phyloP scores from a whole-genome alignment of 2,329 filamentous ascomycete genomes.

The Venturia asperata region DNA sequence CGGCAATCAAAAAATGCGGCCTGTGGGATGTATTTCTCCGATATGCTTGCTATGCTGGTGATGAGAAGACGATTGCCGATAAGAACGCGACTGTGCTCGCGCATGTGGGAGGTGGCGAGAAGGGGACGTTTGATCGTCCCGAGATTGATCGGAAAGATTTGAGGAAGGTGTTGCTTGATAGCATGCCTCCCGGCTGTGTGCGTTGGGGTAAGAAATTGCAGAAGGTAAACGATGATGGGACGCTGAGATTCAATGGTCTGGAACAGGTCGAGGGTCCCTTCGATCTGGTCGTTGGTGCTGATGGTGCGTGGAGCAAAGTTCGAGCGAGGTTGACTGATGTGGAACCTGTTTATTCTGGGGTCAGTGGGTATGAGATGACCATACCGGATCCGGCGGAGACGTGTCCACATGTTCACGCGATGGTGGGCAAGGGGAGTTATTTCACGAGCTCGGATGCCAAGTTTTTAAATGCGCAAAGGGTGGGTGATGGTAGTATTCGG shows the following conservation, averaged over 20 bases:
- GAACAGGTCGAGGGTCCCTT: constrained; percentile 28
- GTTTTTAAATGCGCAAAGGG: constrained; percentile 37
- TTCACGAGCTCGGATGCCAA: constrained; percentile 39
- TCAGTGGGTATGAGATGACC: constrained; percentile 39
- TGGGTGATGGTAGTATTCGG: constrained; percentile 45
- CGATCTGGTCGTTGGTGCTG: constrained; percentile 43
- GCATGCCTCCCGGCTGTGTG: constrained; percentile 30
- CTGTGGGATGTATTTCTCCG: constrained; percentile 27
- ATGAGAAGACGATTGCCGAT: constrained; percentile 23
- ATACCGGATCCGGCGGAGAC: constrained; percentile 33
- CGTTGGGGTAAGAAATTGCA: constrained; percentile 30
- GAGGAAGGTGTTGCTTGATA: constrained; percentile 31
- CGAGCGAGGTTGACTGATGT: constrained; percentile 27
- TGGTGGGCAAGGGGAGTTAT: constrained; percentile 43
- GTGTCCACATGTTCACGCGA: constrained; percentile 38
- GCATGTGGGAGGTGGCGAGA: constrained; percentile 21
- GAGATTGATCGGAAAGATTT: constrained; percentile 38
- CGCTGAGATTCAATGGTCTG: background rate
- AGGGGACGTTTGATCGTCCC: constrained; percentile 25
- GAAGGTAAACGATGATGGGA: constrained; percentile 20
- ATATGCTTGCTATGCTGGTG: constrained; percentile 26
- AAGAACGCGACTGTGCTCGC: constrained; percentile 11
- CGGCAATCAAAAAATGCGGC: constrained; percentile 28
- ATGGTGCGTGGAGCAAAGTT: constrained; percentile 42
- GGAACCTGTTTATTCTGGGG: constrained; percentile 41